Percentiles rank a stretch among this genome's conserved stretches.
phyloP scores from a whole-genome alignment of 345 rosid species.

The Punica granatum region DNA sequence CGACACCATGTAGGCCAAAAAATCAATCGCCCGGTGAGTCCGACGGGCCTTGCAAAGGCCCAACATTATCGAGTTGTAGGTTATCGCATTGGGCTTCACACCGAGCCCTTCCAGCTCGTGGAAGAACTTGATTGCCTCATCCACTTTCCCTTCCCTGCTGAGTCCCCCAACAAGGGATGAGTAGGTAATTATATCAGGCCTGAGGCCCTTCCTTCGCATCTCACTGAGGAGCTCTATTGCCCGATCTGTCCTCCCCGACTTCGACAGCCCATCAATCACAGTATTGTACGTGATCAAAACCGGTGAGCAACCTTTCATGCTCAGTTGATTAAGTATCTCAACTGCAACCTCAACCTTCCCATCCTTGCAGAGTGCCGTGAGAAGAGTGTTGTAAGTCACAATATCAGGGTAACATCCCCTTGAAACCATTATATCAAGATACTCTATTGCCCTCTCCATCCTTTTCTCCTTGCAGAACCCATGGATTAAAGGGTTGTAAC shows the following conservation, averaged over 20 bases:
- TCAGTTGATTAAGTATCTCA: conserved; percentile 74
- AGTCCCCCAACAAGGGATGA: conserved; percentile 81
- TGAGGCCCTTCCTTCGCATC: conserved; percentile 68
- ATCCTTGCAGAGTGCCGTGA: conserved; percentile 76
- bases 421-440: conserved; percentile 75
- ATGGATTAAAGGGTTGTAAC: conserved; percentile 79
- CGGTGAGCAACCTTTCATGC: conserved; percentile 73
- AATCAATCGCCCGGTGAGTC: conserved; percentile 77
- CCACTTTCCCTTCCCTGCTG: conserved; percentile 72
- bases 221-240: conserved; percentile 60
- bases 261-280: conserved; percentile 74
- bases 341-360: conserved; percentile 84
- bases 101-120: conserved; percentile 67
- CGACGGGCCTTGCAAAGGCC: conserved; percentile 69
- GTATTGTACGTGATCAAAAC: conserved; percentile 76
- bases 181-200: conserved; percentile 68
- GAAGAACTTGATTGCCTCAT: conserved; percentile 66
- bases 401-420: conserved; percentile 90
- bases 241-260: conserved; percentile 67
- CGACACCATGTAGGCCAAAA: conserved; percentile 69
- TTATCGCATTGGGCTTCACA: conserved; percentile 50
- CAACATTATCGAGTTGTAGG: conserved; percentile 65
- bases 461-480: conserved; percentile 84
- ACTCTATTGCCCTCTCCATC: conserved; percentile 77
- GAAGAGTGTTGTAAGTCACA: conserved; percentile 81